Evolutionary conservation across 345 rosid genomes (phyloP), one percentile per base, ranked within the genome.

Genomic region (Acer campestre): DNA sequence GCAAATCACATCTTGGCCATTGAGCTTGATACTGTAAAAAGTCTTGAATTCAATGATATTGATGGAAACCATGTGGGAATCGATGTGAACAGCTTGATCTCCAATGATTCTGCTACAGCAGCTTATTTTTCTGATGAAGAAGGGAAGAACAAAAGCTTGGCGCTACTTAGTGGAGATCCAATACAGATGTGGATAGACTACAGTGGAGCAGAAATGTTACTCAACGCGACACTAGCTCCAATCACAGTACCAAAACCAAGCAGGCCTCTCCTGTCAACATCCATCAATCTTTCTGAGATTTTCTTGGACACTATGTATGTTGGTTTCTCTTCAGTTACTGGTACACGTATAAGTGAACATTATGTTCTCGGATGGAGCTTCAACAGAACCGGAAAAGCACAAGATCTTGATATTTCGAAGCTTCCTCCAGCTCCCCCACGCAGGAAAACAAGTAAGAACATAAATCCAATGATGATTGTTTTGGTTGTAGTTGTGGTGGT

Each of bases 331-430:
- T 84, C 91, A 12, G 70, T 91, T 16, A 89, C 89, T 0, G 88
- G 93, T 6, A 72, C 87, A 1, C 61, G 82, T 8, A 10, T 62
- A 22, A 84, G 88, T 40, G 58, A 81, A 20, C 94, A 91, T 4
- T 77, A 84, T 22, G 70, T 91, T 42, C 75, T 86, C 38, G 93
- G 97, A 51, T 92, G 95, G 94, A 93, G 94, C 77, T 93, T 84
- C 77, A 85, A 38, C 61, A 76, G 61, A 49, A 90, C 82, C 12
- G 92, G 89, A 29, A 80, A 79, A 81, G 89, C 90, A 46, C 38
- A 82, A 27, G 81, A 75, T 25, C 80, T 93, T 14, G 71, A 79
- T 18, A 74, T 85, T 12, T 86, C 89, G 10, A 80, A 77, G 75
- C 90, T 93, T 71, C 94, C 96, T 22, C 63, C 61, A 23, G 82